Evolutionary conservation across 2,329 filamentous ascomycete species (phyloP).

Genomic region (Malbranchea zuffiana): DNA sequence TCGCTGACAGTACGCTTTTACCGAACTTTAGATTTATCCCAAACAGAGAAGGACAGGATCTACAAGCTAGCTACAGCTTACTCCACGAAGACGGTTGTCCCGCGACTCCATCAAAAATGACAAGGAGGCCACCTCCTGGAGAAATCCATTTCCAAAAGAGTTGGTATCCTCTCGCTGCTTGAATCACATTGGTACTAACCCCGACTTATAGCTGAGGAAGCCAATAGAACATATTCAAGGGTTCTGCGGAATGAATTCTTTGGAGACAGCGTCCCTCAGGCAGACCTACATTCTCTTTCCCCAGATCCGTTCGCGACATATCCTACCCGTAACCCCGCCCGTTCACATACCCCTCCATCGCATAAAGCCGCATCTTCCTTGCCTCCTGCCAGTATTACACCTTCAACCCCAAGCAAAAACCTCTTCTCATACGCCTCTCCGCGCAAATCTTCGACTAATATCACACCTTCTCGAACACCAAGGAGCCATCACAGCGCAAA

Average conservation of each 20-base stretch:
- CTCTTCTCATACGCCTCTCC: constrained; percentile 86
- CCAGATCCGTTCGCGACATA: constrained; percentile 41
- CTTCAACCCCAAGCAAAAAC: constrained; percentile 94
- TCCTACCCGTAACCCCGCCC: constrained; percentile 52
- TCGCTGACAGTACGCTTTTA: no score
- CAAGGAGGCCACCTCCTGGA: constrained; percentile 73
- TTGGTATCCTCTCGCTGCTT: constrained; percentile 35
- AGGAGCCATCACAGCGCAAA: constrained; percentile 81
- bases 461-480: constrained; percentile 79
- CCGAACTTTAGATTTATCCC: constrained; percentile 89
- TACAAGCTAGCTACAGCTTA: constrained; percentile 84
- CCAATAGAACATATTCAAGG: constrained; percentile 82
- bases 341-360: constrained; percentile 71
- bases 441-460: constrained; percentile 63
- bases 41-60: constrained; percentile 81
- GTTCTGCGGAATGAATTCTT: constrained; percentile 86
- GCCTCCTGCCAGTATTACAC: constrained; percentile 65
- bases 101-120: constrained; percentile 74
- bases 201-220: constrained; percentile 61
- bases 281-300: constrained; percentile 53
- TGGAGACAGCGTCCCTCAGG: constrained; percentile 76
- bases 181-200: constrained; percentile 14
- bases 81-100: constrained; percentile 89
- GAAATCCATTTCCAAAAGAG: constrained; percentile 92
- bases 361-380: constrained; percentile 50